Conservation (phyloP, 176 grass and related monocot species). For the Luzula sylvatica region DNA sequence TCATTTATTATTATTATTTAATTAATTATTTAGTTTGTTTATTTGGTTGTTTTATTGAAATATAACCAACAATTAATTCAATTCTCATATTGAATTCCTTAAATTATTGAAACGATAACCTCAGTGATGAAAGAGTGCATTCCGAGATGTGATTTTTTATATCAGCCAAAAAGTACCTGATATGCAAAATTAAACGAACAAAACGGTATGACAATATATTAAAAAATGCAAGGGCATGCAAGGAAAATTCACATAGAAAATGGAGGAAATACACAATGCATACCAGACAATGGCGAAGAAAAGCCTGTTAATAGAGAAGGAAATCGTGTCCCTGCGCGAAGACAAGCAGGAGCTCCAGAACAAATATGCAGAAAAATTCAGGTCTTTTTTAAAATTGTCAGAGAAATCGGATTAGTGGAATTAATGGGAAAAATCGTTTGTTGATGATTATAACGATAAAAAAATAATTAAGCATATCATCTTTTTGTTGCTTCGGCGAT, state of each 20-base stretch:
- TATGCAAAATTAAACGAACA: conserved; percentile 89
- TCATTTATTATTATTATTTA: no score
- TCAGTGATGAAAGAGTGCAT: conserved; percentile 88
- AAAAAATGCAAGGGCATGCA: conserved; percentile 79
- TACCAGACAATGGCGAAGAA: conserved; percentile 89
- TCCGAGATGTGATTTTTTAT: conserved; percentile 80
- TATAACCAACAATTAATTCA: no score
- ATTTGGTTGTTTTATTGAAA: no score
- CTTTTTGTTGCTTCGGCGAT: no score
- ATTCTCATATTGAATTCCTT: conserved; percentile 4
- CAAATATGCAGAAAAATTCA: conserved; percentile 91
- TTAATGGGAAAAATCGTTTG: no score
- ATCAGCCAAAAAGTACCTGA: conserved; percentile 82
- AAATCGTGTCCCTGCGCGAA: conserved; percentile 57
- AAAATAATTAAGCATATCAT: no score
- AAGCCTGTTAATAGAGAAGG: conserved; percentile 72
- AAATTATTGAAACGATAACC: background rate
- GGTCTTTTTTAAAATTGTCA: conserved; percentile 36
- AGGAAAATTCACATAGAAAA: conserved; percentile 76
- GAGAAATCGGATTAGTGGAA: no score
- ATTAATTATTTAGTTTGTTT: no score
- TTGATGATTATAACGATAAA: no score
- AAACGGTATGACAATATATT: conserved; percentile 52
- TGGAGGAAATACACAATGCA: conserved; percentile 65
- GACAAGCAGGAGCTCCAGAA: conserved; percentile 94